Base-by-base conservation (phyloP, 306 rosid genomes). In the Dryas octopetala region DNA sequence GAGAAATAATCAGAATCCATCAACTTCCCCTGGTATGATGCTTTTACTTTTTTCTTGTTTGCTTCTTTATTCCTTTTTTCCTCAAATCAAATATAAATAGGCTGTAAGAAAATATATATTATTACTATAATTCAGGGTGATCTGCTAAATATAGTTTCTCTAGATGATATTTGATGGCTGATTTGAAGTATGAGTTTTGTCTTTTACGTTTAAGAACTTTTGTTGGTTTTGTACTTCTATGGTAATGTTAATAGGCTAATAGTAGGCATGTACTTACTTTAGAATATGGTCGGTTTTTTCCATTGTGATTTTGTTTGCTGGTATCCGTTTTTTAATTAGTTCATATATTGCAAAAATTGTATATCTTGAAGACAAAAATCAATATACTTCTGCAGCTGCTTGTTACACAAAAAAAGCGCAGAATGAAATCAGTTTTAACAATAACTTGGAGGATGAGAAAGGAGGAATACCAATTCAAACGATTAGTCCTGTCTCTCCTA, bases 11-110 rank as follows among this genome's bases (percentile, higher is more conserved):
- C 84, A 73, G 74, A 78, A 80, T 84, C 80, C 80, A 73, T 53
- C 76, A 47, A 14, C 75, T 57, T 87, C 81, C 71, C 84, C 51
- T 58, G 93, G 99, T 90, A 83, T 70, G 86, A 75, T 19, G 76
- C 61, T 19, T 45, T 32, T 77, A 16, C 26, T 32, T 62, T 28
- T 40, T 64, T 50, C 58, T 55, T 43, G 43, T 58, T 74, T 75
- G 19, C 52, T 58, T 6, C 40, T 28, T 54, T 52, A 12, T 71
- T 52, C 32, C 17, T 16, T 53, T 28, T 13, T 45, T 71, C 4
- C 47, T 23, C 7, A 57, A 19, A 16, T 14, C 5, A 28, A 65
- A 10, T 9, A n/a, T 51, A 59, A 62, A 13, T 55, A 65, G 53
- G 46, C 74, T 14, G 0, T 10, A 0, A 14, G 46, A 32, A 61